Evolutionary conservation across 1,284 basidiomycete genomes (phyloP).

Genomic region (Microbotryum intermedium): DNA sequence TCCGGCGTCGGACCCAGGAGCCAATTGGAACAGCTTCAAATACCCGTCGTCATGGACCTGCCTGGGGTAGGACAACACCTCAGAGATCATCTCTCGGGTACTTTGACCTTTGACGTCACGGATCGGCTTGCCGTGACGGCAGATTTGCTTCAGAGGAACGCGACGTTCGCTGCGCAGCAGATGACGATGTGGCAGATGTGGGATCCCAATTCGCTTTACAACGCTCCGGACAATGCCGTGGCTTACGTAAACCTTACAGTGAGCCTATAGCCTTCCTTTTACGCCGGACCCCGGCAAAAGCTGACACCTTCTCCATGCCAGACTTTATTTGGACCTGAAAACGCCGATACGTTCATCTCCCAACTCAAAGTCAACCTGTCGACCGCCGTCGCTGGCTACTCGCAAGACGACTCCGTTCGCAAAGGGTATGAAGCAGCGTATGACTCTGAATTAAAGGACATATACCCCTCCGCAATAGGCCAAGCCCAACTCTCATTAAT

Average conservation of each 20-base stretch:
- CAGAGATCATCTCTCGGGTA: slow-evolving; percentile 26
- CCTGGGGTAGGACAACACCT: slow-evolving; percentile 57
- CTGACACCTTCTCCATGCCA: background rate
- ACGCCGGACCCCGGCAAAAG: too few relatives aligned
- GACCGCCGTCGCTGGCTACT: slow-evolving; percentile 34
- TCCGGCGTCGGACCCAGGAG: slow-evolving; percentile 62
- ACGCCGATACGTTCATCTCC: slow-evolving; percentile 28
- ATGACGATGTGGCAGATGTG: slow-evolving; percentile 29
- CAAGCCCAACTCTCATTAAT: slow-evolving; percentile 57
- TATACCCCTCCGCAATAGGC: slow-evolving; percentile 42
- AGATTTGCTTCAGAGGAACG: slow-evolving; percentile 29
- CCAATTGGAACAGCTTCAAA: slow-evolving; percentile 49
- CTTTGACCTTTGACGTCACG: slow-evolving; percentile 29
- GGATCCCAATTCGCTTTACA: slow-evolving; percentile 44
- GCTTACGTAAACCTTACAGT: slow-evolving; percentile 55
- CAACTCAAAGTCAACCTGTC: slow-evolving; percentile 41
- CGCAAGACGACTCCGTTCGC: slow-evolving; percentile 9
- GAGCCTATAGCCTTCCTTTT: too few relatives aligned
- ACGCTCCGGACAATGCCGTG: slow-evolving; percentile 58
- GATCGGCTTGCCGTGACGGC: slow-evolving; percentile 30
- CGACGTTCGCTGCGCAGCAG: slow-evolving; percentile 28
- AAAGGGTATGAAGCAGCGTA: slow-evolving; percentile 25
- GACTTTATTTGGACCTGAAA: slow-evolving; percentile 44
- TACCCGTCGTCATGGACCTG: slow-evolving; percentile 42
- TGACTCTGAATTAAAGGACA: slow-evolving; percentile 21